Evolutionary conservation across 2,329 filamentous ascomycete species (phyloP).

Genomic region (Diplodia sapinea): DNA sequence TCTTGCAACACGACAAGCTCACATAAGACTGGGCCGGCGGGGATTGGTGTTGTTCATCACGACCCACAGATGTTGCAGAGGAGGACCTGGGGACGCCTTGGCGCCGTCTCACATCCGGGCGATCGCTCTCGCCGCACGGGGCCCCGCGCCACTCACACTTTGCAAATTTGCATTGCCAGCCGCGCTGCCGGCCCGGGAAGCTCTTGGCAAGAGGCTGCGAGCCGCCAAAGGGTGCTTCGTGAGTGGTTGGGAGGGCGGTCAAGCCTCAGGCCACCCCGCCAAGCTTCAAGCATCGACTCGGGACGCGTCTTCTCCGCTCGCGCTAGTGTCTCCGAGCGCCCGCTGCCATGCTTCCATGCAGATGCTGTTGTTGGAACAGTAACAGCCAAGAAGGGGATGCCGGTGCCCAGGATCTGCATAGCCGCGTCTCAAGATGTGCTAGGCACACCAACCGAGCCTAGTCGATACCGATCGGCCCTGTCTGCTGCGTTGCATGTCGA

Average conservation of each 20-base stretch:
- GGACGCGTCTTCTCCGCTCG: constrained; percentile 15
- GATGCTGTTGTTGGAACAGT: constrained; percentile 27
- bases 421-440: constrained; percentile 24
- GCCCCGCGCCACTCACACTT: constrained; percentile 5
- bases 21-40: background rate
- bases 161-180: background rate
- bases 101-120: constrained; percentile 22
- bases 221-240: background rate
- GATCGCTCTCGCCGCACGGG: constrained; percentile 15
- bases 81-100: constrained; percentile 4
- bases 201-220: background rate
- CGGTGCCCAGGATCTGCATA: constrained; percentile 6
- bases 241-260: background rate
- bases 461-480: constrained; percentile 18
- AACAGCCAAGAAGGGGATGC: constrained; percentile 15
- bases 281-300: background rate
- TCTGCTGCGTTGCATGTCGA: constrained; percentile 26
- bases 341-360: constrained; percentile 26
- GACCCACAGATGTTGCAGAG: constrained; percentile 12
- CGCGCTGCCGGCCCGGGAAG: background rate
- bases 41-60: background rate
- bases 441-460: constrained; percentile 17
- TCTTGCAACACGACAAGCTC: background rate
- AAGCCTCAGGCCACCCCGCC: constrained; percentile 10
- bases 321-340: constrained; percentile 22